A percentile compares a stretch with the other conserved stretches of the same genome.
phyloP scores from a whole-genome alignment of 805 yeast species.

The Nakazawaea wickerhamii region DNA sequence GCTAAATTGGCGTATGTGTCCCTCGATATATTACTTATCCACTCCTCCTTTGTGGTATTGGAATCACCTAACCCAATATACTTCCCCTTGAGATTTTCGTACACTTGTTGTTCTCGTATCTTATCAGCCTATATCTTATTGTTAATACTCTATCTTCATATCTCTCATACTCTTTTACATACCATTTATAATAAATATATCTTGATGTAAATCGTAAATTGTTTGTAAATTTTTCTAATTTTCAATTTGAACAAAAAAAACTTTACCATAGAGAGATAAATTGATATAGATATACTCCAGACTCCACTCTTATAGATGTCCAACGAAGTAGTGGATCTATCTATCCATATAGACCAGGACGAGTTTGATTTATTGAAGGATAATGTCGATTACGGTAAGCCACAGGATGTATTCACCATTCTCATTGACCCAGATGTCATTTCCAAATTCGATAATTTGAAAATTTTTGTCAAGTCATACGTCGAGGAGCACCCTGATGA shows the following conservation, averaged over 20 bases:
- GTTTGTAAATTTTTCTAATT: no score
- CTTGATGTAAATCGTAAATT: no score
- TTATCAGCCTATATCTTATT: conserved; percentile 49
- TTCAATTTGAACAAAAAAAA: no score
- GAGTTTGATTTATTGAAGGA: conserved; percentile 11
- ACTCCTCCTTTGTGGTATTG: conserved; percentile 64
- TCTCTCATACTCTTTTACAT: no score
- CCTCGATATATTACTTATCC: conserved; percentile 59
- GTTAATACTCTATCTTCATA: no score
- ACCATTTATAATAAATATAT: no score
- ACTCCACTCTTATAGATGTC: not conserved
- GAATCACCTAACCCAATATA: conserved; percentile 75
- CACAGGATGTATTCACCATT: not conserved
- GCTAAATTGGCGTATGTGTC: conserved; percentile 60
- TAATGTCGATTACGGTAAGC: conserved; percentile 8
- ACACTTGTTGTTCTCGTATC: conserved; percentile 52
- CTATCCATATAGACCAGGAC: conserved; percentile 5
- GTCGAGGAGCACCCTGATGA: not conserved
- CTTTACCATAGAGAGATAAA: not conserved
- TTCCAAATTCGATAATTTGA: not conserved
- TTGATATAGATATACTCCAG: no score
- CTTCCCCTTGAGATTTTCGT: conserved; percentile 50
- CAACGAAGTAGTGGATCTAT: not conserved
- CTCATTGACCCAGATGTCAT: not conserved
- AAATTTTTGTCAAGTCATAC: not conserved